A percentile compares a stretch with the other conserved stretches of the same genome.
phyloP scores from a whole-genome alignment of 345 rosid species.

The Nephelium lappaceum region DNA sequence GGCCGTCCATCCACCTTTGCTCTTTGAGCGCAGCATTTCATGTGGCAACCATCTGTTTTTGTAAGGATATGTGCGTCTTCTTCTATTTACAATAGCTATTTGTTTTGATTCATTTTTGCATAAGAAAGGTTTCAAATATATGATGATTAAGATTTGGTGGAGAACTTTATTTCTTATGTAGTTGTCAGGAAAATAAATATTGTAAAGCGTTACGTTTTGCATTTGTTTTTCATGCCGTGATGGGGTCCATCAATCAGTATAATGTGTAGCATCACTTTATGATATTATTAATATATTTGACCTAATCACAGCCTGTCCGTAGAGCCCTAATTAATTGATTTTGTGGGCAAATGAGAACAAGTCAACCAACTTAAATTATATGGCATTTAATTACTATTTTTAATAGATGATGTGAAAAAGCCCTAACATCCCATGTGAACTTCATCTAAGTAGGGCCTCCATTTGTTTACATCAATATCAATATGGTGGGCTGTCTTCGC shows the following conservation, averaged over 20 bases:
- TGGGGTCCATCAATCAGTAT: conserved; percentile 13
- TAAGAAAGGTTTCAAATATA: not conserved
- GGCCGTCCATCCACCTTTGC: not conserved
- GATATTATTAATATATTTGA: conserved; percentile 34
- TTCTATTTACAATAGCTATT: not conserved
- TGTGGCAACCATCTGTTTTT: conserved; percentile 10
- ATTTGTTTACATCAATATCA: not conserved
- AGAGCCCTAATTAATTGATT: conserved; percentile 27
- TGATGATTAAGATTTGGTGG: conserved; percentile 1
- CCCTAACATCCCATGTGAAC: conserved; percentile 48
- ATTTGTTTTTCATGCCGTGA: not conserved
- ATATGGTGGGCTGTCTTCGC: conserved; percentile 23
- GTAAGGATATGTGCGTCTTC: not conserved
- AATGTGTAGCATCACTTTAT: conserved; percentile 3
- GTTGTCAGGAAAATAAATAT: not conserved
- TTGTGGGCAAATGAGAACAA: conserved; percentile 12
- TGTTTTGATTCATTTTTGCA: not conserved
- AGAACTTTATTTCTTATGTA: not conserved
- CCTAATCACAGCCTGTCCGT: conserved; percentile 46
- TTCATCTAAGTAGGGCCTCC: conserved; percentile 30
- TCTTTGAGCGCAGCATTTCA: not conserved
- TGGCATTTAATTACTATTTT: conserved; percentile 10
- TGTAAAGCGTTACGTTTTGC: not conserved
- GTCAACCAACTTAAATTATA: conserved; percentile 19
- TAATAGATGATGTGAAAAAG: conserved; percentile 22